Base-by-base conservation (phyloP, 2,329 filamentous ascomycete species). In the Aspergillus ochraceoroseus region DNA sequence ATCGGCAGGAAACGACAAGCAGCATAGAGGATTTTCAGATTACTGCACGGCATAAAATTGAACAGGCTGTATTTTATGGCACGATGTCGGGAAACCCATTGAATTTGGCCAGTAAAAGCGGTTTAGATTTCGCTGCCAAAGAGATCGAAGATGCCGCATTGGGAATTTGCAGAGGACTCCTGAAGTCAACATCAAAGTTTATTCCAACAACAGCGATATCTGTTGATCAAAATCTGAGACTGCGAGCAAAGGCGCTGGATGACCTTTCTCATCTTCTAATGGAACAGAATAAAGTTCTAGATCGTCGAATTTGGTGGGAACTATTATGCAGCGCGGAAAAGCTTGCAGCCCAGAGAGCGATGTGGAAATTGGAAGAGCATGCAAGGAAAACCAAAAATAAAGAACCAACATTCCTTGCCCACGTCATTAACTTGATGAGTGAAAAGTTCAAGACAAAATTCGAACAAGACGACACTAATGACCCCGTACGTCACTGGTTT, bases 41-140 rank as follows among this genome's bases (percentile, higher is more conserved):
- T 11, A 89, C 85, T 1, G 85, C 87, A 5, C 92, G 87, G 65
- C 86, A 81, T 65, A 95, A 92, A 65, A 75, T 98, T 27, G 87
- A 95, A 58, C 89, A 98, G 66, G 89, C 89, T 2, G 85, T 96
- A 1, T 96, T 95, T 66, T 96, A 87, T 59, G 89, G 89, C 2
- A 80, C 79, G 32, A 80, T 85, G 58, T 76, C 82, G 47, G 80
- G 86, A 56, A 96, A 88, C 54, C 85, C 90, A n/a, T 68, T 98
- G n/a, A 81, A 88, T 47, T 87, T 98, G 54, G 78, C 83, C 29
- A 76, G 81, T 29, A 77, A 79, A 48, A 72, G 77, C 26, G 79
- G 81, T 39, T 70, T 82, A 32, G 72, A 75, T 3, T 94, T 92
- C 50, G 72, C 79, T 0, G 66, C 75, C 12, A 70, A 78, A 15